Evolutionary conservation across 345 rosid genomes (phyloP), one percentile per base, ranked within the genome.

Genomic region (Rhizophora apiculata): DNA sequence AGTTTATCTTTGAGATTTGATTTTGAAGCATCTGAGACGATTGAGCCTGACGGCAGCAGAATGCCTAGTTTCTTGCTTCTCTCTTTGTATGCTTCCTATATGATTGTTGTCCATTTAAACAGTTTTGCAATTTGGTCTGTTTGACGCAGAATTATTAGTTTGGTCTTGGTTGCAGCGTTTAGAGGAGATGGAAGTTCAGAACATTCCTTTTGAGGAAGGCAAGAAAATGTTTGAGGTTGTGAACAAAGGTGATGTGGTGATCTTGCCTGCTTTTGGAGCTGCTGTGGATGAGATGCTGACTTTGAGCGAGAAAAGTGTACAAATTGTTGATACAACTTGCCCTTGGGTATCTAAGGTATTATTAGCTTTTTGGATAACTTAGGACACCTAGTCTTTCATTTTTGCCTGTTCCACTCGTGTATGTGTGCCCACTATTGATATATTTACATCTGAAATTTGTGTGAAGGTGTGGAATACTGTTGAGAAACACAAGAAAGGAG

Each of bases 241-340:
- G 5, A 71, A 85, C 32, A 82, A 82, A 72, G 91, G 91, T 22
- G 97, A 92, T 76, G 97, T 95, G 37, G 97, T 95, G 65, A 80
- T 95, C 76, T 84, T 95, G 78, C 96, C 99, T 70, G 99, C 96
- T 46, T 95, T 95, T 85, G 97, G 99, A 67, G 99, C 92, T 82
- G 91, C 89, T 4, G 97, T 95, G 36, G 92, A 90, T 46, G 97
- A 95, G 78, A 88, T 95, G 99, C 74, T 83, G 80, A 74, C 80
- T 76, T 70, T 92, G 52, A 85, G 87, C 56, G 69, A 86, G 34
- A 90, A 80, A 36, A 83, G 80, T 37, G 96, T 95, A 1, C 99
- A 92, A 73, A 91, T 95, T 56, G 94, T 95, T 31, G 99, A 95
- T 69, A 95, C 99, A 4, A 92, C 99, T 76, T 95, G 99, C 85